These are phyloP conservation scores for Hyaloscypha variabilis DNA, from an alignment of 495 filamentous ascomycete species.

Conservation along the genomic window DNA sequence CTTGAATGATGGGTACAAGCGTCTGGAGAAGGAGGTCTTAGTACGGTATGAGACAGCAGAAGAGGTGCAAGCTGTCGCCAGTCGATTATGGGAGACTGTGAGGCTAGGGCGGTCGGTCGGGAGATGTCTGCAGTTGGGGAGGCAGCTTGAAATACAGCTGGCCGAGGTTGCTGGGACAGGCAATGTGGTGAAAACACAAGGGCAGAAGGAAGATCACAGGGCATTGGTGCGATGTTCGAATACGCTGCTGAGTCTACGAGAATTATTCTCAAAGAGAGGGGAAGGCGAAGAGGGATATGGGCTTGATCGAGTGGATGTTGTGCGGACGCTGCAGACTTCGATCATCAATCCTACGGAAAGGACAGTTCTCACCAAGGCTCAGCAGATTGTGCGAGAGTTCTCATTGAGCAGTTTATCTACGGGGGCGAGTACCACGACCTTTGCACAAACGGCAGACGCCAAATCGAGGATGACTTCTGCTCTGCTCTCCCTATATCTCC, in stretches of 20 bases:
- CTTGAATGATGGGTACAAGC: slow-evolving; percentile 80
- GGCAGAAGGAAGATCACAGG: slow-evolving; percentile 69
- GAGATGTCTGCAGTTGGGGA: slow-evolving; percentile 74
- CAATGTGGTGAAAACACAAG: slow-evolving; percentile 33
- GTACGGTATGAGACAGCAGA: slow-evolving; percentile 81
- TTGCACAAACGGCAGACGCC: slow-evolving; percentile 78
- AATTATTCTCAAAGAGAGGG: slow-evolving; percentile 65
- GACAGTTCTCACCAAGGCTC: slow-evolving; percentile 65
- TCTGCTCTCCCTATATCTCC: slow-evolving; percentile 75
- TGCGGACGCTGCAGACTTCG: slow-evolving; percentile 66
- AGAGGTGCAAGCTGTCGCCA: slow-evolving; percentile 70
- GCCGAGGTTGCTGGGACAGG: slow-evolving; percentile 58
- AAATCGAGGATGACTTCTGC: slow-evolving; percentile 74
- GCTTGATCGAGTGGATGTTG: slow-evolving; percentile 68
- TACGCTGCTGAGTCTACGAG: slow-evolving; percentile 71
- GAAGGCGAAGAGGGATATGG: slow-evolving; percentile 76
- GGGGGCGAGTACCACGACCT: slow-evolving; percentile 54
- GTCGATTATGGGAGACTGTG: slow-evolving; percentile 78
- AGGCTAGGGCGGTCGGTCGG: slow-evolving; percentile 74
- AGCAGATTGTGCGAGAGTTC: slow-evolving; percentile 84
- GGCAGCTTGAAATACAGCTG: slow-evolving; percentile 86
- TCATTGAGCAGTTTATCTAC: slow-evolving; percentile 59
- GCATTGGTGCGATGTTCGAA: slow-evolving; percentile 78
- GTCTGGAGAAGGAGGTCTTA: slow-evolving; percentile 81
- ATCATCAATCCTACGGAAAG: slow-evolving; percentile 72